A percentile compares a stretch with the other conserved stretches of the same genome.
Evolutionary conservation across 441 rosid species (phyloP).

Genomic region (Populus trichocarpa): DNA sequence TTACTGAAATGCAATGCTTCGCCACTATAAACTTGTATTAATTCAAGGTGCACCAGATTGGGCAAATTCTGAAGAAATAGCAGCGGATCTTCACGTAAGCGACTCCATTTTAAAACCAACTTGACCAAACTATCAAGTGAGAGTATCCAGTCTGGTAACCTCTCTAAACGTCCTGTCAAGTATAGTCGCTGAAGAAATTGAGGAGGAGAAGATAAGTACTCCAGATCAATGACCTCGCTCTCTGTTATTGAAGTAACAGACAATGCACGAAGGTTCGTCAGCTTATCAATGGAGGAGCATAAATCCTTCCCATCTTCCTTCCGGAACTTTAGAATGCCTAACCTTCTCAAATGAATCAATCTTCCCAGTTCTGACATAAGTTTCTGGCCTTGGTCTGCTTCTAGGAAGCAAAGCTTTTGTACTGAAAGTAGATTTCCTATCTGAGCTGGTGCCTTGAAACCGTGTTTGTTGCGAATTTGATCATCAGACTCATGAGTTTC

Average conservation of each 20-base stretch:
- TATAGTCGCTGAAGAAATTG: constrained; percentile 31
- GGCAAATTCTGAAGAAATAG: constrained; percentile 32
- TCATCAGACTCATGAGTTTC: constrained; percentile 19
- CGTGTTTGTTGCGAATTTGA: constrained; percentile 22
- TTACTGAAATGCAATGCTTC: constrained; percentile 21
- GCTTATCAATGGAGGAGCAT: constrained; percentile 30
- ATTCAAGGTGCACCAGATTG: constrained; percentile 37
- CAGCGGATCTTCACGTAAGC: constrained; percentile 28
- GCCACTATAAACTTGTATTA: constrained; percentile 33
- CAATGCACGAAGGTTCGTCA: constrained; percentile 28
- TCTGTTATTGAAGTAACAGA: constrained; percentile 23
- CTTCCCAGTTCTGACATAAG: constrained; percentile 30
- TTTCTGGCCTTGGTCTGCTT: constrained; percentile 23
- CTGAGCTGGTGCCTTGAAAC: constrained; percentile 23
- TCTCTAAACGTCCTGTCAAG: constrained; percentile 30
- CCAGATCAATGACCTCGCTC: constrained; percentile 28
- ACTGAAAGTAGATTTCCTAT: constrained; percentile 32
- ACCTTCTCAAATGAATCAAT: constrained; percentile 29
- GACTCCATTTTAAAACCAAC: constrained; percentile 35
- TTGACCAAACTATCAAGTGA: constrained; percentile 23
- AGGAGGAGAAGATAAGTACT: constrained; percentile 24
- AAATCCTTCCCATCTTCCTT: constrained; percentile 30
- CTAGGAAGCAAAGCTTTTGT: constrained; percentile 36
- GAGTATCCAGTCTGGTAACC: constrained; percentile 37
- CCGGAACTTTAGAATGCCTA: constrained; percentile 33